Evolutionary conservation across 108 stramenopile species (phyloP).

Genomic region (Asterionellopsis glacialis): DNA sequence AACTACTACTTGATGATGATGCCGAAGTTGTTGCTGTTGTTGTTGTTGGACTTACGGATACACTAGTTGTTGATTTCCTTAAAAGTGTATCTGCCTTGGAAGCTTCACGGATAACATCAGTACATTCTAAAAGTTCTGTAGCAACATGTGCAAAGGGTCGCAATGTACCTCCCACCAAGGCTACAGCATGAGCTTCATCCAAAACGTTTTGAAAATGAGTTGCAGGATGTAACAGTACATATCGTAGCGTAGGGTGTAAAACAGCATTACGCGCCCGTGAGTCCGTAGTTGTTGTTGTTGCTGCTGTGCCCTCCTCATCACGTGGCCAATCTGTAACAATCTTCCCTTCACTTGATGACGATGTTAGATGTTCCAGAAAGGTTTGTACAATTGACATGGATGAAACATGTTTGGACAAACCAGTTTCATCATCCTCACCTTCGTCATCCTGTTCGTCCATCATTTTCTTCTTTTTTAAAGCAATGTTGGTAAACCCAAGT

Average conservation of each 20-base stretch:
- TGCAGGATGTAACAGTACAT: constrained; percentile 87
- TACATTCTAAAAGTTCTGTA: constrained; percentile 74
- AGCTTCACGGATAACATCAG: constrained; percentile 35
- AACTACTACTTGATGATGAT: background rate
- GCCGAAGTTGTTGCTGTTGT: background rate
- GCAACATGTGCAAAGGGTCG: constrained; percentile 87
- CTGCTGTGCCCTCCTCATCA: background rate
- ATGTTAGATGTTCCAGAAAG: constrained; percentile 64
- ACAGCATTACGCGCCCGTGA: constrained; percentile 9
- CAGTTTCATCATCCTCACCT: constrained; percentile 5
- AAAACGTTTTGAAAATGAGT: constrained; percentile 72
- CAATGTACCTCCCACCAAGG: constrained; percentile 96
- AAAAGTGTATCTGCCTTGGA: constrained; percentile 33
- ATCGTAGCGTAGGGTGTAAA: constrained; percentile 42
- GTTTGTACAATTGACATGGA: constrained; percentile 76
- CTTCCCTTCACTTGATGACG: constrained; percentile 59
- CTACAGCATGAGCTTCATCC: constrained; percentile 80
- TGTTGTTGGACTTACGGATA: background rate
- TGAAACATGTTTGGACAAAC: constrained; percentile 73
- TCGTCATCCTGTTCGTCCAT: constrained; percentile 3
- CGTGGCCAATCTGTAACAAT: constrained; percentile 56
- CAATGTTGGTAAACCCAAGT: constrained; percentile 51
- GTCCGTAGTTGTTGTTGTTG: constrained; percentile 6
- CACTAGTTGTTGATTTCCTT: constrained; percentile 7
- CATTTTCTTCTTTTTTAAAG: constrained; percentile 2